Evolutionary conservation across 768 basidiomycete species (phyloP).

Genomic region (Cubamyces lactineus): DNA sequence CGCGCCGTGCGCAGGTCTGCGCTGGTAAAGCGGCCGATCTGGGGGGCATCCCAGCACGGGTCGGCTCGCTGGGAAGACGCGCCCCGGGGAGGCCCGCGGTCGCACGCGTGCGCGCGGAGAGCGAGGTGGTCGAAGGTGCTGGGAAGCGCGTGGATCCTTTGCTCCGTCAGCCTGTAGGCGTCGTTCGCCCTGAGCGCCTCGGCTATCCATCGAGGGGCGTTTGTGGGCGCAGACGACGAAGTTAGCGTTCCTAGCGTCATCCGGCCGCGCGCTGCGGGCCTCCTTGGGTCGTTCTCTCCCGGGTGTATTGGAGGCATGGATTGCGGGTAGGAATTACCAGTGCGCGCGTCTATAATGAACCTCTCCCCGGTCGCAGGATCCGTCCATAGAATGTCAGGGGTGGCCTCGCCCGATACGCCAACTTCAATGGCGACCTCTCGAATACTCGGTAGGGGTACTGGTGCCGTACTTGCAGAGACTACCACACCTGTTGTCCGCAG

Average conservation of each 20-base stretch:
- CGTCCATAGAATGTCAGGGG: conserved; percentile 51
- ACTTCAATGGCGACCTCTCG: background rate
- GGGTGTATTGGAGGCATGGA: conserved; percentile 20
- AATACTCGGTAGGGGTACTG: background rate
- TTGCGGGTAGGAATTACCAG: conserved; percentile 64
- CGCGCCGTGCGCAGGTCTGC: conserved; percentile 57
- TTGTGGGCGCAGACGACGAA: conserved; percentile 9
- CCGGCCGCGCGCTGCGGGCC: conserved; percentile 2
- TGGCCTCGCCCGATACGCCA: conserved; percentile 11
- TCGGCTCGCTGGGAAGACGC: background rate
- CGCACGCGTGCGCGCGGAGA: conserved; percentile 2
- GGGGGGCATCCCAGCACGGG: conserved; percentile 12
- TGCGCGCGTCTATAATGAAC: conserved; percentile 66
- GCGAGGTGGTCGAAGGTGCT: conserved; percentile 19
- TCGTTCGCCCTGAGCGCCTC: conserved; percentile 65
- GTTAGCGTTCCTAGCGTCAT: conserved; percentile 19
- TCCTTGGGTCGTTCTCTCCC: background rate
- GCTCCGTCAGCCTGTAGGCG: conserved; percentile 53
- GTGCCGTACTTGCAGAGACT: too few species aligned
- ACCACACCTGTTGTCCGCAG: too few species aligned
- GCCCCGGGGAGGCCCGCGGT: background rate
- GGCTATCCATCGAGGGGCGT: conserved; percentile 65
- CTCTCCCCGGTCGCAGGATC: conserved; percentile 64
- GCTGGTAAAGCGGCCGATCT: conserved; percentile 43
- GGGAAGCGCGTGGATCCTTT: conserved; percentile 46